Base-by-base conservation (phyloP, 306 rosid genomes). In the Quercus variabilis region DNA sequence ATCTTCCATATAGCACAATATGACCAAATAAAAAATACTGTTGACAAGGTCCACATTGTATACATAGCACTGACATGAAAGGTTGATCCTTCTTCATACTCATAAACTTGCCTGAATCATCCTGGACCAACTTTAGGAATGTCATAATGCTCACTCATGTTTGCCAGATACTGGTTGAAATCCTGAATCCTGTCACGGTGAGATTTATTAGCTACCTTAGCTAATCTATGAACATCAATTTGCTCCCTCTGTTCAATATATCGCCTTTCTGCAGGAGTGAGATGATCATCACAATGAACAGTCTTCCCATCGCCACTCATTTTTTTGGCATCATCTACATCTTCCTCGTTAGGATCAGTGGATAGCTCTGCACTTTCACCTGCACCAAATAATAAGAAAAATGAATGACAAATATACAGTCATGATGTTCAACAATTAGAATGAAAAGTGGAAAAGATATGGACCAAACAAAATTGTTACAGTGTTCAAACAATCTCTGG, bases 101-200 rank as follows among this genome's bases (percentile, higher is more conserved):
- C 26, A 67, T 5, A 63, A 8, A 46, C 31, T 55, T 26, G 19
- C 4, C 25, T 5, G 18, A 74, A 71, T 92, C 70, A 94, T 55
- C 99, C 99, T 41, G 99, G 99, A 21, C 97, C 99, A 78, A 94
- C 99, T 82, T 94, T 94, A 71, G 99, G 99, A 80, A 94, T 94
- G 86, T 94, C 99, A 84, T 94, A 94, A 80, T 94, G 99, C 97
- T 94, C 99, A 30, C 99, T 94, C 97, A 94, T 92, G 88, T 94
- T 94, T n/a, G 99, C 99, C 17, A 92, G 93, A 86, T 92, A 94
- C 78, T 94, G 97, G 76, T 94, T 94, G 90, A 94, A 94, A 84
- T 92, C 99, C 76, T 94, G 97, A 83, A 94, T 94, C 79, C 99
- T 88, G 78, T 94, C 99, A 26, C 97, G 99, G 83, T 94, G 97